Evolutionary conservation across 2,329 filamentous ascomycete genomes (phyloP).

Genomic region (Trichoderma simmonsii): DNA sequence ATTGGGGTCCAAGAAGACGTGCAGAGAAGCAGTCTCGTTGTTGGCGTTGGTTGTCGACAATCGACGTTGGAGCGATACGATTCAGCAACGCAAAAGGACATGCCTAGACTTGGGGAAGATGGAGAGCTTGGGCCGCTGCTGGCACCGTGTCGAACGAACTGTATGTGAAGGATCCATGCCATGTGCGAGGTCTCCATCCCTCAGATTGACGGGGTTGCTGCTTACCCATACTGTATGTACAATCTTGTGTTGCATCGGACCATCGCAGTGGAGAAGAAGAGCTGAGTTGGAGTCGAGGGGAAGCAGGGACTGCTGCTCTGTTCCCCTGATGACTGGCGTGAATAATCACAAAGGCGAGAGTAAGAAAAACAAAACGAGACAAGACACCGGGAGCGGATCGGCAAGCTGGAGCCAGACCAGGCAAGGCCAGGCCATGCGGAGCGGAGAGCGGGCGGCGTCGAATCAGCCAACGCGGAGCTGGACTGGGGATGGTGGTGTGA

Average conservation of each 20-base stretch:
- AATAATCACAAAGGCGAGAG: not conserved
- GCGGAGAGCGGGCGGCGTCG: not conserved
- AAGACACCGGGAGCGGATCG: not conserved
- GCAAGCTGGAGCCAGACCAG: not conserved
- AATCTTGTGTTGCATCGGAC: constrained; percentile 12
- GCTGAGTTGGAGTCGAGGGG: constrained; percentile 3
- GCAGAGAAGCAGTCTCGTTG: not conserved
- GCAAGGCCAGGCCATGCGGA: not conserved
- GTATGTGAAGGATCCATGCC: constrained; percentile 2
- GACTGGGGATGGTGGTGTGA: not conserved
- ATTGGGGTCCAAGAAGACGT: not conserved
- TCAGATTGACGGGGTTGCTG: not conserved
- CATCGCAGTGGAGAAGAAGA: constrained; percentile 5
- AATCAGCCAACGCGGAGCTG: constrained; percentile 2
- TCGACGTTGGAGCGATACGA: not conserved
- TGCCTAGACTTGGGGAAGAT: not conserved
- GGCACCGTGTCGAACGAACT: not conserved
- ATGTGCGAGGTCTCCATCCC: constrained; percentile 10
- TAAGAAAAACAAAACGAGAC: not conserved
- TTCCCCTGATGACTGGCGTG: not conserved
- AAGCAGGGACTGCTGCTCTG: not conserved
- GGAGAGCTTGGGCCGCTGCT: not conserved
- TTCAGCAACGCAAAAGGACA: not conserved
- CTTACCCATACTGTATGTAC: not conserved
- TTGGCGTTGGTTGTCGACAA: not conserved